phyloP scores from a whole-genome alignment of 2,329 filamentous ascomycete species.

The Rhynchosporium secalis region DNA sequence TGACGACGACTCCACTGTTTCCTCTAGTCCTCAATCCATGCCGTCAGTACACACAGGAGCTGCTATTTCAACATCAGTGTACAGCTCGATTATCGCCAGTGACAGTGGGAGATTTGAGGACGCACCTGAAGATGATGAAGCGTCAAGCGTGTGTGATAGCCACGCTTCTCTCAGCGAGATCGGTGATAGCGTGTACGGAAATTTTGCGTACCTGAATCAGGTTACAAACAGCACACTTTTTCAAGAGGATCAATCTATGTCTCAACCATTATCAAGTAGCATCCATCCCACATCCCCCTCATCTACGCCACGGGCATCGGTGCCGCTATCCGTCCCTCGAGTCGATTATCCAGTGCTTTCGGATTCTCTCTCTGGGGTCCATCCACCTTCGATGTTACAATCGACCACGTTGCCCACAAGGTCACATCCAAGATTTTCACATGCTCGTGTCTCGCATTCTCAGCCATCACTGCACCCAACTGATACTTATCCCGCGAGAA shows the following conservation, averaged over 20 bases:
- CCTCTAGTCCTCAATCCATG: conserved; percentile 26
- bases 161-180: conserved; percentile 29
- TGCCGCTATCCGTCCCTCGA: conserved; percentile 24
- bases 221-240: conserved; percentile 37
- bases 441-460: conserved; percentile 36
- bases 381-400: conserved; percentile 26
- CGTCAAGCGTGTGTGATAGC: conserved; percentile 31
- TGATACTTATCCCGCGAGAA: neutral
- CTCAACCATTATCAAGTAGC: conserved; percentile 7
- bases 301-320: conserved; percentile 56
- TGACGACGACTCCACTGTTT: conserved; percentile 23
- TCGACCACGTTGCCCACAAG: conserved; percentile 35
- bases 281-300: conserved; percentile 39
- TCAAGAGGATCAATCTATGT: conserved; percentile 28
- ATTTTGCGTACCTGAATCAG: conserved; percentile 38
- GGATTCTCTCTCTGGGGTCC: neutral
- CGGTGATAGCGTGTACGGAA: conserved; percentile 35
- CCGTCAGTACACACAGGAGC: conserved; percentile 23
- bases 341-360: conserved; percentile 35
- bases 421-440: conserved; percentile 32
- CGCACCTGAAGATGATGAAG: conserved; percentile 38
- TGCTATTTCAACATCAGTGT: conserved; percentile 16
- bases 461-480: conserved; percentile 30
- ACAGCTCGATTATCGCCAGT: conserved; percentile 32
- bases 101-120: conserved; percentile 40